Evolutionary conservation across 2,329 filamentous ascomycete genomes (phyloP).

Genomic region (Celoporthe dispersa): DNA sequence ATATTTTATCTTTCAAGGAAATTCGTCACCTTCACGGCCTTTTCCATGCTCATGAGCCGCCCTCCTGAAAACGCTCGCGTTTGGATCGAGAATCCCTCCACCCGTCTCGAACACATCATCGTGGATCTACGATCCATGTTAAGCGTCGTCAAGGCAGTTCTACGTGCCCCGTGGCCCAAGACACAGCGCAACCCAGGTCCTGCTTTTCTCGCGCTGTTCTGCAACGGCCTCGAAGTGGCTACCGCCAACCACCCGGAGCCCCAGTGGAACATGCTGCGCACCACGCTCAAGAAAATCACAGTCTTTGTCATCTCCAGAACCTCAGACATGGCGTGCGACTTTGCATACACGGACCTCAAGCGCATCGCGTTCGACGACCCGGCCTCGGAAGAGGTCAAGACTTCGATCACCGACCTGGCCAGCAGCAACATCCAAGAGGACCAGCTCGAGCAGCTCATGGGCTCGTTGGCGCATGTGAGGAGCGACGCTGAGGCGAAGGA

Average conservation of each 20-base stretch:
- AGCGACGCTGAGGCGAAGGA: neutral
- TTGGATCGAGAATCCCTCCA: neutral
- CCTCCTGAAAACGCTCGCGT: neutral
- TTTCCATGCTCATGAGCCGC: no score
- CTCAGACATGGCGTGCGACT: neutral
- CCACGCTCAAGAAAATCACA: neutral
- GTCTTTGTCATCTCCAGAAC: neutral
- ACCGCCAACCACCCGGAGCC: neutral
- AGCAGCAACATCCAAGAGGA: neutral
- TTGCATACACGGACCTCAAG: neutral
- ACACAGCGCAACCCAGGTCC: neutral
- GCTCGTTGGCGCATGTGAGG: neutral
- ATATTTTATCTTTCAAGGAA: neutral
- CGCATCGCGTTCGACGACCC: neutral
- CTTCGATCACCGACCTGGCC: neutral
- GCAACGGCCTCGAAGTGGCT: neutral
- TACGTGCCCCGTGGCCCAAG: neutral
- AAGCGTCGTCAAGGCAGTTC: neutral
- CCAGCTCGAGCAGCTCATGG: neutral
- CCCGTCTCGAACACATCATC: neutral
- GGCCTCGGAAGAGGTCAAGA: neutral
- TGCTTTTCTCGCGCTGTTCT: neutral
- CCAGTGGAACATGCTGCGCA: neutral
- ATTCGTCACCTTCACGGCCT: neutral
- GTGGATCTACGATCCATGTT: neutral